phyloP scores from a whole-genome alignment of 2,329 filamentous ascomycete genomes.

The Sporothrix globosa region DNA sequence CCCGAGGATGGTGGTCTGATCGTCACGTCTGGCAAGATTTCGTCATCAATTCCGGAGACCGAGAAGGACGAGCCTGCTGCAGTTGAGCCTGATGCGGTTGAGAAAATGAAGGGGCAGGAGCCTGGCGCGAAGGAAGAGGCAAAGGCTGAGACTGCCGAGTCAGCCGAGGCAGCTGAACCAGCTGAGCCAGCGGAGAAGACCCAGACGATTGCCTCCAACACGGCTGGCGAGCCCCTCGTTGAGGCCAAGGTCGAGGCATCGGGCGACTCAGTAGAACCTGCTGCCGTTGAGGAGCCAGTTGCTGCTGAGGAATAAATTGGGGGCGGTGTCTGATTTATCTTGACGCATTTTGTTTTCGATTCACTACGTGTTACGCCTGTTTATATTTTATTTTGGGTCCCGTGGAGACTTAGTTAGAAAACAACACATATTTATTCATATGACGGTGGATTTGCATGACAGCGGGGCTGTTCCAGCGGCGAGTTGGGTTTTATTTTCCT shows the following conservation, averaged over 20 bases:
- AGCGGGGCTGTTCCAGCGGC: constrained; percentile 4
- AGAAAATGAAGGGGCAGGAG: constrained; percentile 1
- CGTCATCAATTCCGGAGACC: neutral
- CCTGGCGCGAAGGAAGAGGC: neutral
- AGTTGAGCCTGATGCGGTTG: constrained; percentile 29
- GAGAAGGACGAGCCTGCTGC: neutral
- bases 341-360: neutral
- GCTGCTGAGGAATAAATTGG: constrained; percentile 2
- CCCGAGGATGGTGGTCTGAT: constrained; percentile 53
- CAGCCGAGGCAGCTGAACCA: neutral
- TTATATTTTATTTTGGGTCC: neutral
- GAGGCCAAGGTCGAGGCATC: constrained; percentile 16
- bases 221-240: constrained; percentile 5
- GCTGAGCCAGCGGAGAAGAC: neutral
- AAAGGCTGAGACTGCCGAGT: neutral
- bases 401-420: neutral
- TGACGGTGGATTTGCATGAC: neutral
- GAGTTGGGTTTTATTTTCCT: constrained; percentile 1
- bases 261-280: constrained; percentile 4
- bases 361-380: neutral
- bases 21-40: constrained; percentile 36
- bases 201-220: constrained; percentile 20
- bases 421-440: neutral
- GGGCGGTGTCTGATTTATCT: neutral
- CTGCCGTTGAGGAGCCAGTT: neutral